phyloP scores from a whole-genome alignment of 2,329 filamentous ascomycete genomes.

The Sclerotinia minor region DNA sequence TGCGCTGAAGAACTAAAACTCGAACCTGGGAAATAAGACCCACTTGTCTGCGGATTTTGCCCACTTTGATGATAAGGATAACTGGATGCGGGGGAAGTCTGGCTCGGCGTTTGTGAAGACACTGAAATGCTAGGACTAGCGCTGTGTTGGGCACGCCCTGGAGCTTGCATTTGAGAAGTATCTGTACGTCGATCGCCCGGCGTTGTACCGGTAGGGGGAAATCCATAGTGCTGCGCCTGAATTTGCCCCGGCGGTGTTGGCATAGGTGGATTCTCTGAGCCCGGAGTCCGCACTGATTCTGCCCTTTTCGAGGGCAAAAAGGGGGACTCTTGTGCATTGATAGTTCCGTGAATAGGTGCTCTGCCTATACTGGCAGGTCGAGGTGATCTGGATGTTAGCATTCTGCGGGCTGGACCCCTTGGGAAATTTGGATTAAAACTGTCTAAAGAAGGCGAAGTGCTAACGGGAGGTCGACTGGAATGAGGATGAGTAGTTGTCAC shows the following conservation, averaged over 20 bases:
- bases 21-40: slow-evolving; percentile 39
- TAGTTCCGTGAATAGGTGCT: slow-evolving; percentile 47
- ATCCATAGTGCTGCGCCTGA: slow-evolving; percentile 37
- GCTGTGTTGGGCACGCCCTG: slow-evolving; percentile 44
- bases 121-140: slow-evolving; percentile 51
- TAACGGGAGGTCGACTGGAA: slow-evolving; percentile 31
- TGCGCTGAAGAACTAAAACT: slow-evolving; percentile 36
- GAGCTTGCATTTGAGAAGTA: slow-evolving; percentile 43
- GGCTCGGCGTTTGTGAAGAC: slow-evolving; percentile 49
- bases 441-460: slow-evolving; percentile 33
- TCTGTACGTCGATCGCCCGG: slow-evolving; percentile 42
- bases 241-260: slow-evolving; percentile 40
- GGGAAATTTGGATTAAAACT: slow-evolving; percentile 37
- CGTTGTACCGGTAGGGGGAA: slow-evolving; percentile 46
- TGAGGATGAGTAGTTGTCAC: slow-evolving; percentile 31
- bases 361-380: slow-evolving; percentile 53
- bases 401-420: slow-evolving; percentile 30
- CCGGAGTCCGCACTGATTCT: slow-evolving; percentile 44
- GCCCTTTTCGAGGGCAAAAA: slow-evolving; percentile 48
- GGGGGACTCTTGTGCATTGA: slow-evolving; percentile 51
- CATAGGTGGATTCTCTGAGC: slow-evolving; percentile 48
- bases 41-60: slow-evolving; percentile 30
- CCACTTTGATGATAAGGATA: slow-evolving; percentile 34
- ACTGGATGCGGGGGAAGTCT: slow-evolving; percentile 43
- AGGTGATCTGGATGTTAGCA: slow-evolving; percentile 44